Evolutionary conservation across 75 land plant species (phyloP), one percentile per base, ranked within the genome.

Genomic region (Gnetum montanum): DNA sequence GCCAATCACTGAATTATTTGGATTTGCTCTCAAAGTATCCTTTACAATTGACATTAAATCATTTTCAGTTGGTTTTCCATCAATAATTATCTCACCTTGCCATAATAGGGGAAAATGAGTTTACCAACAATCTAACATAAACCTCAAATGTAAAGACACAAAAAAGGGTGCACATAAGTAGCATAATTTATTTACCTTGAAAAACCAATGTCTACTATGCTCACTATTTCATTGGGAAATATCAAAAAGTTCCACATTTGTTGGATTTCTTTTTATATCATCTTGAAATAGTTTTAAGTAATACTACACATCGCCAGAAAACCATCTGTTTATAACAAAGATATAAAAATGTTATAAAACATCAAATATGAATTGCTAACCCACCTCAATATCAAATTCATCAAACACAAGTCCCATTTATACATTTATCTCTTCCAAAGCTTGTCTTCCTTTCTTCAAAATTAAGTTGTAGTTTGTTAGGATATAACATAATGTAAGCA

Each of bases 181-280:
- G n/a, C n/a, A 51, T n/a, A 11, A 0, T 50, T 31, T 31, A 28
- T 28, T 46, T 57, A 76, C 76, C 77, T 81, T 80, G 63, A 93
- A 93, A 63, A 93, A 93, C 98, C 98, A 93, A 43, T 93, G 96
- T 44, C 98, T 63, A 65, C 90, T 85, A 57, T 93, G 98, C 61
- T 93, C 98, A 63, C 95, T 88, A 58, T 93, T 93, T 11, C 96
- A 93, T 59, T 93, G 98, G 0, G 98, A 95, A 66, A 93, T 89
- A 57, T 93, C 98, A 82, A 93, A 93, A 37, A 93, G 76, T 63
- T 93, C 98, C 7, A 93, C 98, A 54, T 81, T 89, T 29, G 98
- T 89, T 3, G 98, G 98, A 46, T 93, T 73, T 18, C 98, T 70
- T 63, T 85, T 89, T 40, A 93, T 89, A 23, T 93, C 98, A 57